These are phyloP conservation scores for Neolentinus lepideus DNA, from an alignment of 1,284 basidiomycete species.

Conservation along the genomic window DNA sequence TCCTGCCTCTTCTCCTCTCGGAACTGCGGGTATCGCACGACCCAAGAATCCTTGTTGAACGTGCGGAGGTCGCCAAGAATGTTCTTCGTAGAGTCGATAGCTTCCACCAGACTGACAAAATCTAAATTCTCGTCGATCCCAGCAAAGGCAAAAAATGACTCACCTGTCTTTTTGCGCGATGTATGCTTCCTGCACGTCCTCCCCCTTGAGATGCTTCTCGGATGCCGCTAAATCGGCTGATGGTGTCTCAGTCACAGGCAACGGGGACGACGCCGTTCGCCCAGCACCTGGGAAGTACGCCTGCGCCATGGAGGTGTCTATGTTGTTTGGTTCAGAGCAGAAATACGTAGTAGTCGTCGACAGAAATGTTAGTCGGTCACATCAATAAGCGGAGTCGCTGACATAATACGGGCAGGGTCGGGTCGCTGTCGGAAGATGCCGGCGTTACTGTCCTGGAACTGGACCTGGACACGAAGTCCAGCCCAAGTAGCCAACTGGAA, in stretches of 20 bases:
- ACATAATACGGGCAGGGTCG: neutral
- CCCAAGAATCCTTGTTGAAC: conserved; percentile 85
- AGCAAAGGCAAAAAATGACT: conserved; percentile 14
- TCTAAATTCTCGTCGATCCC: neutral
- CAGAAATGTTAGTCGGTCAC: neutral
- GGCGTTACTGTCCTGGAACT: too few species aligned
- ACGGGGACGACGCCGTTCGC: conserved; percentile 3
- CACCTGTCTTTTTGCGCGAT: conserved; percentile 66
- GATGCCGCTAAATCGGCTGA: neutral
- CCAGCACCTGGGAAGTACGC: conserved; percentile 1
- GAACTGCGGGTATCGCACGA: conserved; percentile 80
- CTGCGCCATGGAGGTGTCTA: conserved; percentile 2
- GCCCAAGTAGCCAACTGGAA: too few species aligned
- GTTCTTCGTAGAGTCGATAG: conserved; percentile 64
- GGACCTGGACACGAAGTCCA: too few species aligned
- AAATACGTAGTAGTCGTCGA: neutral
- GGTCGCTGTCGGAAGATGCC: neutral
- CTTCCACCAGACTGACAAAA: conserved; percentile 57
- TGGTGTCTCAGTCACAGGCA: neutral
- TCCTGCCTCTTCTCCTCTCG: conserved; percentile 15
- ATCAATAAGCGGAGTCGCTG: neutral
- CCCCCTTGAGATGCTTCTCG: neutral
- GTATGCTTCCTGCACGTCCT: conserved; percentile 70
- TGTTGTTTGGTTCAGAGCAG: neutral
- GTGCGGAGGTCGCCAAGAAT: conserved; percentile 69